Conservation (phyloP, 257 asterid genomes). For the Plantago major region DNA sequence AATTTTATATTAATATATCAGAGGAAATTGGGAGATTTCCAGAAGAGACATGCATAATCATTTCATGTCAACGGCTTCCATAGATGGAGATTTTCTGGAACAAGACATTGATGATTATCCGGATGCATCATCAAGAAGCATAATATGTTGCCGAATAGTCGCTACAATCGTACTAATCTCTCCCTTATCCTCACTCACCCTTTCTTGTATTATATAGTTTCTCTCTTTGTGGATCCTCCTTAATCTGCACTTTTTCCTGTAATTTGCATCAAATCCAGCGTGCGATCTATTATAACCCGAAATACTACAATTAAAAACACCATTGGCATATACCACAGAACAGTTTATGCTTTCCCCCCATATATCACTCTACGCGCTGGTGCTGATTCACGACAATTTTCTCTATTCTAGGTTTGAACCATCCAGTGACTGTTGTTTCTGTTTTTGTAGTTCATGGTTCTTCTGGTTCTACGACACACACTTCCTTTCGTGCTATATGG, state of each 20-base stretch:
- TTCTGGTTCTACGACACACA: constrained; percentile 62
- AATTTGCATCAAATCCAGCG: no score
- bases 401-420: constrained; percentile 2
- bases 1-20: constrained; percentile 19
- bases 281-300: no score
- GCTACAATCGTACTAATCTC: constrained; percentile 54
- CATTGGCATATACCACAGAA: no score
- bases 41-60: constrained; percentile 48
- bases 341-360: no score
- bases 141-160: constrained; percentile 61
- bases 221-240: no score
- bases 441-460: constrained; percentile 49
- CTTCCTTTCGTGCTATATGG: constrained; percentile 46
- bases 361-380: no score
- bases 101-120: constrained; percentile 37
- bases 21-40: constrained; percentile 76
- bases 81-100: constrained; percentile 32
- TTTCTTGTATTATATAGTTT: not conserved
- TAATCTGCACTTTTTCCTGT: no score
- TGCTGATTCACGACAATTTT: no score
- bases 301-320: no score
- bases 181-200: constrained; percentile 4
- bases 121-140: constrained; percentile 43
- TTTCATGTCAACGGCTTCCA: constrained; percentile 38
- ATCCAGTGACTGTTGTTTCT: not conserved